Conservation (phyloP, 108 stramenopile species). For the Nannochloropsis gaditana region DNA sequence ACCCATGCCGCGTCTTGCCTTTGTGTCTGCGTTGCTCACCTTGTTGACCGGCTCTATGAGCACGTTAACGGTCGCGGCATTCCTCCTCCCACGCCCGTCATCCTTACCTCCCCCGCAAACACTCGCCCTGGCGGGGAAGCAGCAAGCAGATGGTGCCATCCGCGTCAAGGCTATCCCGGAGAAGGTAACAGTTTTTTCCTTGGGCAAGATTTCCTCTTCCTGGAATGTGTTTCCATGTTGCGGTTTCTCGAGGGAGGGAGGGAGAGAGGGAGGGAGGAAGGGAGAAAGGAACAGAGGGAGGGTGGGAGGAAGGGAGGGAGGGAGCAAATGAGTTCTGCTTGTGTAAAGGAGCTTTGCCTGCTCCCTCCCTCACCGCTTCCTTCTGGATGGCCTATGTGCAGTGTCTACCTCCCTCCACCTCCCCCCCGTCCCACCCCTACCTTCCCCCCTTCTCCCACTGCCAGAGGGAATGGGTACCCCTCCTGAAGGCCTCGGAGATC, state of each 20-base stretch:
- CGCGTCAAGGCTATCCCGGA: conserved; percentile 7
- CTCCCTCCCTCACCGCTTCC: neutral
- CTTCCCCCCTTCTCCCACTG: neutral
- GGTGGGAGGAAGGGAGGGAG: too few relatives aligned
- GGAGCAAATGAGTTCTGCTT: too few relatives aligned
- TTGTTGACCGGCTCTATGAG: neutral
- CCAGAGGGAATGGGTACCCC: conserved; percentile 52
- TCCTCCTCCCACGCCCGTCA: neutral
- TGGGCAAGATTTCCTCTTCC: neutral
- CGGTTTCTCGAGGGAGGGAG: too few relatives aligned
- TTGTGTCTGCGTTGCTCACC: neutral
- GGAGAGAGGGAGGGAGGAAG: too few relatives aligned
- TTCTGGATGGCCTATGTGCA: too few relatives aligned
- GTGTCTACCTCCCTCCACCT: neutral
- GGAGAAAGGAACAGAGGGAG: too few relatives aligned
- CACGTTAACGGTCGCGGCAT: neutral
- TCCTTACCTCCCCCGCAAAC: neutral
- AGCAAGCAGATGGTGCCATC: conserved; percentile 2
- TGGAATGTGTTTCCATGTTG: neutral
- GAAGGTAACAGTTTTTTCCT: neutral
- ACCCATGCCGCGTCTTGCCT: neutral
- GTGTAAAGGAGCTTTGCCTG: too few relatives aligned
- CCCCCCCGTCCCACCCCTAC: conserved; percentile 11
- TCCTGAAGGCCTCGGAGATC: conserved; percentile 62
- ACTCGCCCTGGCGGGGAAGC: neutral